phyloP scores from a whole-genome alignment of 345 rosid genomes.

The Geranium brycei region DNA sequence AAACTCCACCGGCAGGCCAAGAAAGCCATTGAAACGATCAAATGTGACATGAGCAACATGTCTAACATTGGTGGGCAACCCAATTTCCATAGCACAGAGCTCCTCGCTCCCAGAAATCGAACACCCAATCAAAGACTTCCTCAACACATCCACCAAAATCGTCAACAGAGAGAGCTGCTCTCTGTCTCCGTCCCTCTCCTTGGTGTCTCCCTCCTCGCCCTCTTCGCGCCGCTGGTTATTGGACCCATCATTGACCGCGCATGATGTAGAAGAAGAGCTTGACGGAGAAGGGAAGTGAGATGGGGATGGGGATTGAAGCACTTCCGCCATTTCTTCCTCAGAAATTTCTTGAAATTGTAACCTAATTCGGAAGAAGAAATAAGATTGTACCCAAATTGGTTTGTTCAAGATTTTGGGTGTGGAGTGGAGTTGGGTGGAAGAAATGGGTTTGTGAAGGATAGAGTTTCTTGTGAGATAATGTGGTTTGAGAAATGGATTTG shows the following conservation, averaged over 20 bases:
- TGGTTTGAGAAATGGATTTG: too few species aligned
- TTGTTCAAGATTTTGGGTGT: not conserved
- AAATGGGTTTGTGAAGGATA: not conserved
- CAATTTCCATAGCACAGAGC: conserved; percentile 61
- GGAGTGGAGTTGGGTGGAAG: not conserved
- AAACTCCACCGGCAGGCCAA: conserved; percentile 75
- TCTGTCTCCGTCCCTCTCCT: conserved; percentile 16
- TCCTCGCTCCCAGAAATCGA: conserved; percentile 31
- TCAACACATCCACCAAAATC: conserved; percentile 38
- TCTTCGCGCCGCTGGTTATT: not conserved
- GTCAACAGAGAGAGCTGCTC: conserved; percentile 54
- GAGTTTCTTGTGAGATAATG: too few species aligned
- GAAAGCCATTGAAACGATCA: conserved; percentile 78
- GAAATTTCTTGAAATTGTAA: too few species aligned
- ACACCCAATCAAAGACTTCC: conserved; percentile 62
- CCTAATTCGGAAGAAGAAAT: not conserved
- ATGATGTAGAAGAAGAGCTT: not conserved
- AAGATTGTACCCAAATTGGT: not conserved
- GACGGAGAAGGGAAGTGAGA: not conserved
- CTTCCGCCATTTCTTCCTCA: not conserved
- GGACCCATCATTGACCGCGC: not conserved
- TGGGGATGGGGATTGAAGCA: not conserved
- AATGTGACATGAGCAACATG: conserved; percentile 89
- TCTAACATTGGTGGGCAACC: conserved; percentile 58
- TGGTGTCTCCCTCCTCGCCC: conserved; percentile 9